Base-by-base conservation (phyloP, 306 rosid species). In the Prunus fruticosa region DNA sequence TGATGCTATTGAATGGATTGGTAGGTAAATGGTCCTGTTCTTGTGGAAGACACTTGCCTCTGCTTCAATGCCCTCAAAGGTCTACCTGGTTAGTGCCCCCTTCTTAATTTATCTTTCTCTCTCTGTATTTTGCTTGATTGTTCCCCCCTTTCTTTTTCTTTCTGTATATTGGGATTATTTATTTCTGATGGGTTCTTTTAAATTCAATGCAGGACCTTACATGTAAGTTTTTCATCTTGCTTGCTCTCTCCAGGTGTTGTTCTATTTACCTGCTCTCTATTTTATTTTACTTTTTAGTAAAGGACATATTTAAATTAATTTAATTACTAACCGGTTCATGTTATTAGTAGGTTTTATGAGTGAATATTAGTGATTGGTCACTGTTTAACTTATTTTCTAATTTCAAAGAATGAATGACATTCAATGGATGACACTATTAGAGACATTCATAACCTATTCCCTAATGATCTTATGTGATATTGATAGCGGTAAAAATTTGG, bases 51-150 rank as follows among this genome's bases (percentile, higher is more conserved):
- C 76, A 92, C 97, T 64, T 94, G 97, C 87, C 98, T 94, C 67
- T 94, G 98, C 86, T 94, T 92, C 89, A 94, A 91, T 89, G 93
- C 97, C 64, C 85, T 94, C 72, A 89, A 92, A 85, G 98, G 98
- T 83, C 98, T 94, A 77, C 98, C 98, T 53, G 98, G 98, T 95
- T 68, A 66, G 66, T 78, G 13, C 68, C 15, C 58, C 51, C 69
- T 54, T 38, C 32, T 64, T 23, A 12, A 27, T 79, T n/a, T 71
- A 67, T 71, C 71, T 30, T 12, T 23, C 6, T 10, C 8, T n/a
- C 20, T 2, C 11, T 27, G 1, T 57, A 11, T 54, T 13, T 73
- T 2, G 52, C 79, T 51, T 23, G 49, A 67, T 83, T 64, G 47
- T 54, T 69, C 11, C 3, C 12, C 8, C 13, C 16, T 62, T 30